phyloP scores from a whole-genome alignment of 108 stramenopile genomes.

The Schizochytrium sp. region DNA sequence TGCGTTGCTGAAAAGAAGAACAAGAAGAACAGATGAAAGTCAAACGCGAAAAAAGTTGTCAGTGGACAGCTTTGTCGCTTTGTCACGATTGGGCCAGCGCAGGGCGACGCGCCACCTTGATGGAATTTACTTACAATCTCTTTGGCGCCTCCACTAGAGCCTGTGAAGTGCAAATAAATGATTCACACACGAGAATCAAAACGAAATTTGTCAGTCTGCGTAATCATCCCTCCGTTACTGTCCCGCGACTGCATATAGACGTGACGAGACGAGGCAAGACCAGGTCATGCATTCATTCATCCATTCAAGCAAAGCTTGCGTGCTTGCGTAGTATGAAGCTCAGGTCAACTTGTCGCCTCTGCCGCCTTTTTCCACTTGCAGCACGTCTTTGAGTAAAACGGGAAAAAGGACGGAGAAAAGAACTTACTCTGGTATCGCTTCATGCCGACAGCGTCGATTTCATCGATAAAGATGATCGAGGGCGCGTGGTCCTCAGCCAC shows the following conservation, averaged over 20 bases:
- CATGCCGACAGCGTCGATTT: conserved; percentile 95
- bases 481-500: conserved; percentile 89
- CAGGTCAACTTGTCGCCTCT: no score
- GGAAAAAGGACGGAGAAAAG: background rate
- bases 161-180: conserved; percentile 27
- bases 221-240: no score
- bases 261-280: no score
- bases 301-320: no score
- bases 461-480: conserved; percentile 98
- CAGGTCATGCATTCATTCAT: no score
- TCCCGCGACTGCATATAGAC: no score
- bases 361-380: background rate
- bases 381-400: background rate
- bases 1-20: conserved; percentile 63
- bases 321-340: no score
- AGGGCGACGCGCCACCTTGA: background rate
- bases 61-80: no score
- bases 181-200: conserved; percentile 18
- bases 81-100: no score
- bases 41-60: background rate
- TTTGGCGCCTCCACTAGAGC: conserved; percentile 66
- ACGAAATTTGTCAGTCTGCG: no score
- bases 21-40: background rate
- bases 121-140: conserved; percentile 60
- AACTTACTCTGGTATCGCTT: conserved; percentile 92